phyloP scores from a whole-genome alignment of 306 rosid species.

The Pyrus bretschneideri region DNA sequence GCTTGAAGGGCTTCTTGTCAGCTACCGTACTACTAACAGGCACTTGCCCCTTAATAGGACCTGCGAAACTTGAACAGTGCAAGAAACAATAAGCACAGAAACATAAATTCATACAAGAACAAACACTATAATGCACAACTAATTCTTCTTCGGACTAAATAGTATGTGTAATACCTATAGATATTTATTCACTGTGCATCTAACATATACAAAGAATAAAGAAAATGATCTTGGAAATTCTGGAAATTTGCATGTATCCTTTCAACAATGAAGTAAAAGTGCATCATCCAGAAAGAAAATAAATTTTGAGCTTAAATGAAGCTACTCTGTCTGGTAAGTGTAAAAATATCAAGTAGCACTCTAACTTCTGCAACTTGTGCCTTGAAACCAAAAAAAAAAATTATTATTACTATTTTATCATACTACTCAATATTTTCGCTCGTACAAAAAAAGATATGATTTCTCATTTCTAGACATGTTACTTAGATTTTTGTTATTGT shows the following conservation, averaged over 20 bases:
- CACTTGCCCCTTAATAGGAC: slow-evolving; percentile 85
- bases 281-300: background rate
- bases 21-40: slow-evolving; percentile 39
- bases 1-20: slow-evolving; percentile 58
- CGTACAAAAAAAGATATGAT: background rate
- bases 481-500: background rate
- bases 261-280: background rate
- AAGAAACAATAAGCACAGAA: slow-evolving; percentile 83
- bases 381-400: background rate
- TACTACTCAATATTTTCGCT: background rate
- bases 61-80: slow-evolving; percentile 99
- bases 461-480: background rate
- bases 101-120: slow-evolving; percentile 28
- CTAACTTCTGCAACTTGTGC: background rate
- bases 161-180: background rate
- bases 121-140: slow-evolving; percentile 3
- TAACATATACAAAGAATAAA: background rate
- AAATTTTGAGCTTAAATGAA: background rate
- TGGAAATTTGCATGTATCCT: background rate
- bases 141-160: background rate
- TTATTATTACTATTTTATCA: background rate
- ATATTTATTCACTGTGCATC: background rate
- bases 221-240: background rate
- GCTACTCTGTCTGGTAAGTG: background rate
- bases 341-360: background rate